Evolutionary conservation across 495 filamentous ascomycete species (phyloP), one percentile per base, ranked within the genome.

Genomic region (Apodospora peruviana): DNA sequence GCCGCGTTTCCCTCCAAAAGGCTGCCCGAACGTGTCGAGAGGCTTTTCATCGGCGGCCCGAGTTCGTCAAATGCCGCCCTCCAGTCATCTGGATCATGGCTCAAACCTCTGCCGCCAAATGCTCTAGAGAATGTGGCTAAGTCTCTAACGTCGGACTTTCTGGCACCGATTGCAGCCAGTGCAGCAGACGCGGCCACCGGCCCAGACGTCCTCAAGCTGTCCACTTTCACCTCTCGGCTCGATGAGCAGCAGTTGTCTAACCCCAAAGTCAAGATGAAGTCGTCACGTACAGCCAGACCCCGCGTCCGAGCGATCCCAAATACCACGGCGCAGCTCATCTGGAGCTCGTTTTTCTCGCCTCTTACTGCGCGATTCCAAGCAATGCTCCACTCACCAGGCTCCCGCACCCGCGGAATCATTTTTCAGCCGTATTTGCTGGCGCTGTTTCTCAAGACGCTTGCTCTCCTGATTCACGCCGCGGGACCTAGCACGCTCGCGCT

Each of bases 301-400:
- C 79, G 84, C 10, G 69, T 80, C 46, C 83, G 82, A 52, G 75
- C 81, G 1, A 84, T 83, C 21, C 75, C 85, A 5, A 95, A 91
- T 58, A 81, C 82, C 17, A 78, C 95, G 1, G 82, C 90, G 25
- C 78, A 80, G 20, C 73, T 95, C 25, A 79, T 96, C 35, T 71
- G 76, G 0, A 75, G 84, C 0, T 80, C 80, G 5, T 93, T 96
- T 70, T 95, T 96, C 78, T 82, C 87, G 67, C 82, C 93, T 16
- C 62, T 90, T 4, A 80, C 79, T 0, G 78, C 78, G 5, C 75
- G 78, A 32, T 81, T 79, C 61, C 76, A 77, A 47, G 70, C 68
- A n/a, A 73, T 75, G 5, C 58, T 76, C 37, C 77, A 69, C 36
- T 65, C 67, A 3, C 52, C 66, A 2, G 61, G 67, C 3, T 69